A percentile compares a stretch with the other conserved stretches of the same genome.
These are phyloP conservation scores for Plasmopara muralis DNA, from an alignment of 352 stramenopile species.

Conservation along the genomic window DNA sequence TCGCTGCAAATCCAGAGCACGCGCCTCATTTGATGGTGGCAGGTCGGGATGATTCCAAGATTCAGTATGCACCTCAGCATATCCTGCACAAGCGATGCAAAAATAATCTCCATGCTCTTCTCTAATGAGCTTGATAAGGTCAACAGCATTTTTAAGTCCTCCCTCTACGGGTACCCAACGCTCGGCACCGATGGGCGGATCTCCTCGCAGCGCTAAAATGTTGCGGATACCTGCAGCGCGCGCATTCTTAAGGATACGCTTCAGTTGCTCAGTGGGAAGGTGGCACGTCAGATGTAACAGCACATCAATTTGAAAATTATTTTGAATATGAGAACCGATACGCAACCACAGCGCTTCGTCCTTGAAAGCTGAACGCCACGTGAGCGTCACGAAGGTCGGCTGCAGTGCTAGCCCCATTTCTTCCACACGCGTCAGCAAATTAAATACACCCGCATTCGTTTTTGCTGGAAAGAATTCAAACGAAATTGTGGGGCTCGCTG, in stretches of 20 bases:
- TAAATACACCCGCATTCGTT: constrained; percentile 80
- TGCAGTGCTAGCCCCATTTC: constrained; percentile 82
- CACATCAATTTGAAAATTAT: constrained; percentile 80
- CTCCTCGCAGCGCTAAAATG: constrained; percentile 96
- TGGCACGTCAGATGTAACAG: constrained; percentile 79
- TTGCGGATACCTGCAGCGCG: constrained; percentile 91
- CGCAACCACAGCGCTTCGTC: constrained; percentile 86
- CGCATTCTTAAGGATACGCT: constrained; percentile 57
- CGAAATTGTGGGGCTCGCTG: constrained; percentile 52
- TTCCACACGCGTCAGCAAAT: constrained; percentile 76
- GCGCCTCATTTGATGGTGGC: constrained; percentile 69
- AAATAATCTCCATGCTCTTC: constrained; percentile 96
- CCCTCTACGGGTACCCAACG: constrained; percentile 78
- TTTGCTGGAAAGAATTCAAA: constrained; percentile 88
- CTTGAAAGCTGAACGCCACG: constrained; percentile 86
- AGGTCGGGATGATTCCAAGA: constrained; percentile 81
- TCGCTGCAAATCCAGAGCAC: constrained; percentile 90
- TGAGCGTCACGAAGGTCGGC: constrained; percentile 85
- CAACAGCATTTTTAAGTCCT: constrained; percentile 90
- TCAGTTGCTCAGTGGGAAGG: constrained; percentile 56
- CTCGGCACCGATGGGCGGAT: constrained; percentile 91
- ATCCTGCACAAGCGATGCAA: constrained; percentile 94
- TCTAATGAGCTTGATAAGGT: constrained; percentile 96
- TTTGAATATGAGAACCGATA: constrained; percentile 84
- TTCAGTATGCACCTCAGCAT: constrained; percentile 91